Conservation (phyloP, 371 early-diverging fungal species). For the Actinomortierella wolfii region DNA sequence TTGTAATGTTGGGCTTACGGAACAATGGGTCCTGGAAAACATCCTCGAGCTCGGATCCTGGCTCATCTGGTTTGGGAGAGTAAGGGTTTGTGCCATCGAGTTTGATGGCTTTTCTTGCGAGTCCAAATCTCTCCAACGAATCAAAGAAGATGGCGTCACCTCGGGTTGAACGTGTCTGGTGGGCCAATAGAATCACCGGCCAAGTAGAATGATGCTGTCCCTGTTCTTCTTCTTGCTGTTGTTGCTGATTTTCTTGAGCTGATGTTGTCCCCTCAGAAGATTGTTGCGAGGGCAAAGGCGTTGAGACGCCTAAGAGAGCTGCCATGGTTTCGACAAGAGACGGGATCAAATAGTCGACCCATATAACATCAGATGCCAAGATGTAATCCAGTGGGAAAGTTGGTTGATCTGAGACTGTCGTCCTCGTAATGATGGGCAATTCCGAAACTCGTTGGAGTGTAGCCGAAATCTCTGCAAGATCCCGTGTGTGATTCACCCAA, state of each 20-base stretch:
- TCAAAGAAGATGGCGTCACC: conserved; percentile 33
- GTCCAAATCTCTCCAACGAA: conserved; percentile 24
- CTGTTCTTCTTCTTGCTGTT: background rate
- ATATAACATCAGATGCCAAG: conserved; percentile 55
- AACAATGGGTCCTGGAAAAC: conserved; percentile 9
- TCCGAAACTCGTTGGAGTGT: conserved; percentile 1
- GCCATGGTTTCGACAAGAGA: conserved; percentile 46
- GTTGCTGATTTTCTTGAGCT: background rate
- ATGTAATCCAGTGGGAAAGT: conserved; percentile 41
- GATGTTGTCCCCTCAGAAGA: conserved; percentile 6
- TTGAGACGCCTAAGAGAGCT: conserved; percentile 13
- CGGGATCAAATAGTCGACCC: conserved; percentile 52
- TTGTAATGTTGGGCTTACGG: conserved; percentile 23
- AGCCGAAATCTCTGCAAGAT: conserved; percentile 18
- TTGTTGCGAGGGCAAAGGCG: conserved; percentile 14
- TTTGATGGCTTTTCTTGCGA: conserved; percentile 12
- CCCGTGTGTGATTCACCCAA: conserved; percentile 24
- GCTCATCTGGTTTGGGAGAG: conserved; percentile 11
- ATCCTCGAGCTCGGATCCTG: conserved; percentile 6
- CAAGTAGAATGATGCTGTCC: background rate
- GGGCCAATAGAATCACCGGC: conserved; percentile 27
- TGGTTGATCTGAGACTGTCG: background rate
- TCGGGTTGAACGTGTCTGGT: conserved; percentile 37
- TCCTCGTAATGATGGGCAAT: background rate
- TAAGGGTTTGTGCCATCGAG: conserved; percentile 1